Evolutionary conservation across 2,329 filamentous ascomycete genomes (phyloP).

Genomic region (Diaporthe amygdali): DNA sequence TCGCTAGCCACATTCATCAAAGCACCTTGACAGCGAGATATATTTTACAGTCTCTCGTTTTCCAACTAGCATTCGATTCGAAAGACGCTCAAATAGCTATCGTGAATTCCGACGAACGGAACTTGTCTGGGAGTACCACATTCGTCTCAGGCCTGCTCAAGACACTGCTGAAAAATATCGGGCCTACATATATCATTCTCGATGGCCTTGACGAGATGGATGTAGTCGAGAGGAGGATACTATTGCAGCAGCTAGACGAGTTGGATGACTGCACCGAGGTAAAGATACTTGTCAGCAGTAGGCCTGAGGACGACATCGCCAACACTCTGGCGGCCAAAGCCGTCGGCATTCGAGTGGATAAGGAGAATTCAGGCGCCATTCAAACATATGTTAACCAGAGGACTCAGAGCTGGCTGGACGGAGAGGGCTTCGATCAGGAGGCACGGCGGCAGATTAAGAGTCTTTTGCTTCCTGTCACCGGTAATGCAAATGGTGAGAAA

Average conservation of each 20-base stretch:
- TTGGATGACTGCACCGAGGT: conserved; percentile 24
- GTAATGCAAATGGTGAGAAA: conserved; percentile 32
- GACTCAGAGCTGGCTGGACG: conserved; percentile 25
- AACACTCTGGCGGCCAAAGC: conserved; percentile 22
- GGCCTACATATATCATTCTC: conserved; percentile 31
- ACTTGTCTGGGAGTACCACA: conserved; percentile 29
- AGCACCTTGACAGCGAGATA: conserved; percentile 20
- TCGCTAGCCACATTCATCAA: conserved; percentile 26
- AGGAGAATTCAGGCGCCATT: conserved; percentile 26
- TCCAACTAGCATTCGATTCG: conserved; percentile 27
- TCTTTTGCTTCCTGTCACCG: conserved; percentile 27
- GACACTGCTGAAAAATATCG: conserved; percentile 28
- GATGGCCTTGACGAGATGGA: conserved; percentile 38
- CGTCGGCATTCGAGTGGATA: conserved; percentile 28
- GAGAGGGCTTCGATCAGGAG: conserved; percentile 24
- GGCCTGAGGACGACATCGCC: conserved; percentile 32
- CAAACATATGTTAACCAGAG: conserved; percentile 26
- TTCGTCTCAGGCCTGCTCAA: conserved; percentile 31
- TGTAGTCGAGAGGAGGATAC: conserved; percentile 23
- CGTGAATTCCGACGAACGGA: conserved; percentile 23
- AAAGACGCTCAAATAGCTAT: conserved; percentile 31
- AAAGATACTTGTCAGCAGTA: conserved; percentile 32
- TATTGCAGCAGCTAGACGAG: conserved; percentile 24
- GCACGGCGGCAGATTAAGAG: conserved; percentile 26
- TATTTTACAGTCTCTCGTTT: conserved; percentile 29